phyloP scores from a whole-genome alignment of 2,329 filamentous ascomycete genomes.

The Dothiorella sarmentorum region DNA sequence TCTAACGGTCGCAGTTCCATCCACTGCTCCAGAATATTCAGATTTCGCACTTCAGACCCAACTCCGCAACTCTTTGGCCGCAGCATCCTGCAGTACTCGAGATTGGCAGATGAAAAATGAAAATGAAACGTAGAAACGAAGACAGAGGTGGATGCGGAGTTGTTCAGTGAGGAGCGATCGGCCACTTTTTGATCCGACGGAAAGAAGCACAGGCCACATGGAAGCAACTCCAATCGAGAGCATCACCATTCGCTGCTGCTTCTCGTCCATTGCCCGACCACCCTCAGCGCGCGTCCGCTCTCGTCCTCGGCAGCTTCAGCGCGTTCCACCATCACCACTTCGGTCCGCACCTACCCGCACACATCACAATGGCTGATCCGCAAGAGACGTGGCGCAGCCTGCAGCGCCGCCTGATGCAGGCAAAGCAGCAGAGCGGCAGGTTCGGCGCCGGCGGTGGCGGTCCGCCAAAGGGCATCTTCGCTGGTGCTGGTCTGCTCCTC shows the following conservation, averaged over 20 bases:
- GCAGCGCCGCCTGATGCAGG: slow-evolving; percentile 55
- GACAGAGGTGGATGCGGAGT: not conserved
- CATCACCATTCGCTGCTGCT: slow-evolving; percentile 1
- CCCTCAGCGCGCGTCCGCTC: not conserved
- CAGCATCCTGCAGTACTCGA: no score
- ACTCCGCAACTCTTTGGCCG: no score
- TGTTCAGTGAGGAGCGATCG: not conserved
- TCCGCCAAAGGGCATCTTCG: slow-evolving; percentile 50
- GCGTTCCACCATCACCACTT: not conserved
- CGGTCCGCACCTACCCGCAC: not conserved
- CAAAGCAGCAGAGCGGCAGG: slow-evolving; percentile 44
- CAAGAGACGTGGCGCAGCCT: slow-evolving; percentile 65
- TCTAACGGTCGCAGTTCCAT: no score
- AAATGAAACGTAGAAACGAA: no score
- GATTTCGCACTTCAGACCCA: no score
- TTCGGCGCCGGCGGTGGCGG: slow-evolving; percentile 42
- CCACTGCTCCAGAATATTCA: no score
- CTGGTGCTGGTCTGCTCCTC: slow-evolving; percentile 53
- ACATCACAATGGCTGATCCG: slow-evolving; percentile 44
- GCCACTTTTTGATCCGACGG: slow-evolving; percentile 8
- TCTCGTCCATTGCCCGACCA: not conserved
- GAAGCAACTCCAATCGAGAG: not conserved
- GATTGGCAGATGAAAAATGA: not conserved
- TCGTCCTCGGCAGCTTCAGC: not conserved
- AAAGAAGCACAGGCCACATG: not conserved